phyloP scores from a whole-genome alignment of 306 rosid species.

The Pachyrhizus erosus region DNA sequence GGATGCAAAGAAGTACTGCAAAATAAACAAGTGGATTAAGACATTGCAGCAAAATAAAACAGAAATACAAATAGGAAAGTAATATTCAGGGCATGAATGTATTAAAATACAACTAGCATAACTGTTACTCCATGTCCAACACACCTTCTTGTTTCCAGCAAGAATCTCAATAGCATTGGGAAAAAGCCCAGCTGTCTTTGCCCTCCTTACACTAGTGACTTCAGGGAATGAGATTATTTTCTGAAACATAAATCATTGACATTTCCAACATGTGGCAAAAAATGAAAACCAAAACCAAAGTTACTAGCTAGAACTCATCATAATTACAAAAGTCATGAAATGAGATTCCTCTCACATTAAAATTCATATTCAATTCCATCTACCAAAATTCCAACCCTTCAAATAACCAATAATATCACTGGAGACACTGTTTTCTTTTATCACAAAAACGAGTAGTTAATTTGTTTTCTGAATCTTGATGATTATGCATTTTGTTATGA shows the following conservation, averaged over 20 bases:
- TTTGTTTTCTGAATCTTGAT: not conserved
- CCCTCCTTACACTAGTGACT: slow-evolving; percentile 81
- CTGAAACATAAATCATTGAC: slow-evolving; percentile 57
- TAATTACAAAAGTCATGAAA: slow-evolving; percentile 29
- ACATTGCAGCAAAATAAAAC: slow-evolving; percentile 41
- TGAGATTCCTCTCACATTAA: slow-evolving; percentile 1
- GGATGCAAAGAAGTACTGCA: slow-evolving; percentile 92
- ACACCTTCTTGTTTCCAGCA: slow-evolving; percentile 77
- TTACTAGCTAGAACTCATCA: not conserved
- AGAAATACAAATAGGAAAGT: not conserved
- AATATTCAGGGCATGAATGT: slow-evolving; percentile 19
- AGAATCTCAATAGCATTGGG: slow-evolving; percentile 95
- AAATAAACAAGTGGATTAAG: slow-evolving; percentile 44
- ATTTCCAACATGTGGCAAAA: slow-evolving; percentile 24
- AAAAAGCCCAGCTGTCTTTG: slow-evolving; percentile 95
- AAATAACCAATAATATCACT: slow-evolving; percentile 2
- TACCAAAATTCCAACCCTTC: slow-evolving; percentile 9
- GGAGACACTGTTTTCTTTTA: not conserved
- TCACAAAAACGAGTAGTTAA: not conserved
- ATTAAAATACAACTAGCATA: slow-evolving; percentile 40
- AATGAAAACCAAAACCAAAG: slow-evolving; percentile 34
- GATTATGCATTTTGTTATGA: not conserved
- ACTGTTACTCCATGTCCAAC: slow-evolving; percentile 25
- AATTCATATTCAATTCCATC: slow-evolving; percentile 26
- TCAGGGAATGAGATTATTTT: slow-evolving; percentile 84